These are phyloP conservation scores for Neopestalotiopsis sp. DNA, from an alignment of 2,329 filamentous ascomycete genomes.

Conservation along the genomic window DNA sequence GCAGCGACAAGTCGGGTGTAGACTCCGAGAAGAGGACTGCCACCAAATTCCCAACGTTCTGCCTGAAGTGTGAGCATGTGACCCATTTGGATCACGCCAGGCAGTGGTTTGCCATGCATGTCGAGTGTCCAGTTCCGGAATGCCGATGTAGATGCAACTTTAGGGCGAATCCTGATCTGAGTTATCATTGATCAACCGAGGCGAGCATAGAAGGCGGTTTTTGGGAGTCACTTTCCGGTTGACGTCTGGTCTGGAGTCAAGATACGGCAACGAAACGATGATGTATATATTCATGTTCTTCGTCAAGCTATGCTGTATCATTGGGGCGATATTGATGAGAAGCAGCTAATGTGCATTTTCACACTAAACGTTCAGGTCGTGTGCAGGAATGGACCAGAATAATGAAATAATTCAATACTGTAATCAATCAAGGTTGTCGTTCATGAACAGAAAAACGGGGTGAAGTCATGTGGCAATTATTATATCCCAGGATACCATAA, in stretches of 20 bases:
- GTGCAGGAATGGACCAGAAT: no score
- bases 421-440: no score
- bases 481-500: not conserved
- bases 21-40: constrained; percentile 53
- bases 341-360: no score
- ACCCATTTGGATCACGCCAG: constrained; percentile 71
- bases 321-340: no score
- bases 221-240: no score
- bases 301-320: no score
- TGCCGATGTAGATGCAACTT: constrained; percentile 71
- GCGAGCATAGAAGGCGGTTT: not conserved
- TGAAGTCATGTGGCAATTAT: not conserved
- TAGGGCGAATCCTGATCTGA: constrained; percentile 63
- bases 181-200: constrained; percentile 46
- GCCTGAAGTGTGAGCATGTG: constrained; percentile 71
- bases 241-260: no score
- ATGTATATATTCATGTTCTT: no score
- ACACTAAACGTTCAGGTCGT: no score
- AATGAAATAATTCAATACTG: no score
- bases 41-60: constrained; percentile 71
- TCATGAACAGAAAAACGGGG: no score
- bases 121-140: constrained; percentile 72
- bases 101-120: constrained; percentile 69
- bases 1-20: constrained; percentile 62
- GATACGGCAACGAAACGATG: no score